Evolutionary conservation across 2,329 filamentous ascomycete species (phyloP).

Genomic region (Phialophora verrucosa): DNA sequence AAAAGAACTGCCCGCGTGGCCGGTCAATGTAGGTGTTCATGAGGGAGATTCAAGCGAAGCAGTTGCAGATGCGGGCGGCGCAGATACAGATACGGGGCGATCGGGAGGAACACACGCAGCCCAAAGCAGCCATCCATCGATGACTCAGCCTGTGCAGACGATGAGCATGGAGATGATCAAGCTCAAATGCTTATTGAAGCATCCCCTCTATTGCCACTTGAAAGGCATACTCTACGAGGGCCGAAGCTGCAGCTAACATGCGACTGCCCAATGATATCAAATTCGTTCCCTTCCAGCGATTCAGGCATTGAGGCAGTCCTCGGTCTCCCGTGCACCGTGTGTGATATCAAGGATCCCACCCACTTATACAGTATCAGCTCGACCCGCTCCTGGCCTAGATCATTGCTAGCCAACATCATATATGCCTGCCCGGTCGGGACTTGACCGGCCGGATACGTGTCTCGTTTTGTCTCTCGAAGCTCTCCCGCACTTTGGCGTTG

Average conservation of each 20-base stretch:
- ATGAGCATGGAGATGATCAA: conserved; percentile 20
- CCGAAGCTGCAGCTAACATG: neutral
- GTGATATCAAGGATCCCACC: neutral
- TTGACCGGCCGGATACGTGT: neutral
- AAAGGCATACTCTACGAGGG: neutral
- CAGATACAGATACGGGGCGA: conserved; percentile 1
- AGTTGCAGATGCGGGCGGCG: conserved; percentile 1
- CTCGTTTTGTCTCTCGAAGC: neutral
- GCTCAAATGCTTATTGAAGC: conserved; percentile 22
- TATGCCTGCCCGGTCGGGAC: neutral
- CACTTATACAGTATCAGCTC: neutral
- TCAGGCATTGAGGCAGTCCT: neutral
- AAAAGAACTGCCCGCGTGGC: conserved; percentile 19
- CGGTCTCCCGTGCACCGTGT: neutral
- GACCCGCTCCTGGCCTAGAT: neutral
- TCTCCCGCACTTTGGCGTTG: neutral
- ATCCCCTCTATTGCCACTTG: neutral
- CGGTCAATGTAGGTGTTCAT: conserved; percentile 17
- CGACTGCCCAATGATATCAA: neutral
- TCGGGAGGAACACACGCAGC: conserved; percentile 1
- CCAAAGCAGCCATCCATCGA: conserved; percentile 24
- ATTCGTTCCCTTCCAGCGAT: neutral
- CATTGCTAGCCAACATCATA: neutral
- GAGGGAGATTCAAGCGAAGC: conserved; percentile 7
- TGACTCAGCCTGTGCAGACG: conserved; percentile 25